Evolutionary conservation across 495 filamentous ascomycete species (phyloP), one percentile per base, ranked within the genome.

Genomic region (Penicillium lagena): DNA sequence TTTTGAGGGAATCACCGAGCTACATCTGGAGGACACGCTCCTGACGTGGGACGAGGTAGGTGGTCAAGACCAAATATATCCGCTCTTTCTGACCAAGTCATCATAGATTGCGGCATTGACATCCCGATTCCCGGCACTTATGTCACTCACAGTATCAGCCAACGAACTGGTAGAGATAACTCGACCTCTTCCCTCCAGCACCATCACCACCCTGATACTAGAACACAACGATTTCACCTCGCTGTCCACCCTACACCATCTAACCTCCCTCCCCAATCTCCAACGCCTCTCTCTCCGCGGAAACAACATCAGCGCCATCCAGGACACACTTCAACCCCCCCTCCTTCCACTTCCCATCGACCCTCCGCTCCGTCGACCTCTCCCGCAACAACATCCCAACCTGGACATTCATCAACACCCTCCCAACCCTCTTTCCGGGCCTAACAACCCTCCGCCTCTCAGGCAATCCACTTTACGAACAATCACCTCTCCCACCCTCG

Each of bases 401-500:
- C 31, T 95, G 88, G 85, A 49, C 57, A 30, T 81, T 87, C 52
- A 71, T 95, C 42, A 81, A 95, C 50, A 51, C 68, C 0, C 72
- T 96, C 5, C 59, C 76, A 1, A 39, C 50, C 5, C 66, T 77
- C 10, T 89, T 94, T 46, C 90, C 90, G 2, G 76, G 78, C n/a
- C 47, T 75, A 5, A 47, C 60, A 29, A 75, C 75, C 14, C 79
- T 98, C 35, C 82, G 90, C 10, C 77, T 94, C 47, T 80, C 86
- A 3, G 82, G 86, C 57, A 96, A 96, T 55, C 89, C 91, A 1
- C 75, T 97, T 29, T 89, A 83, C 68, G 68, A 80, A 37, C 68
- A 75, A 50, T 66, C 74, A 5, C 71, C 78, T 47, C 76, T 61
- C 40, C 63, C 50, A 39, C 63, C 43, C 27, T 41, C 50, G 28